These are phyloP conservation scores for Pholiota microspora DNA, from an alignment of 768 basidiomycete species.

Conservation along the genomic window DNA sequence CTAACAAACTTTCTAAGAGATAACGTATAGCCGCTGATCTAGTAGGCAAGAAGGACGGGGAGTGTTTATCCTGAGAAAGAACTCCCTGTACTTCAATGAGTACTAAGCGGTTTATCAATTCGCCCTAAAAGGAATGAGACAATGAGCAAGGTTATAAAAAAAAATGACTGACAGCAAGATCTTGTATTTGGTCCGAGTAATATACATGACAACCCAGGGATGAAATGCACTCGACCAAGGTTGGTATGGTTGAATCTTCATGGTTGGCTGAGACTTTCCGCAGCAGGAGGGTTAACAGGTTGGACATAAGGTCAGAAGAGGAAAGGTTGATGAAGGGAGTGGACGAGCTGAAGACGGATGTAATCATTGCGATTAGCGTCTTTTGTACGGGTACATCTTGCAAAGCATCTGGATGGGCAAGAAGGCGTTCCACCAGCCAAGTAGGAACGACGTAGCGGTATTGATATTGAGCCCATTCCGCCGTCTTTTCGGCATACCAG, in stretches of 20 bases:
- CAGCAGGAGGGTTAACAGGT: constrained; percentile 69
- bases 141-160: neutral
- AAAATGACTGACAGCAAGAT: constrained; percentile 57
- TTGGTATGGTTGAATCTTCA: constrained; percentile 62
- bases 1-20: constrained; percentile 66
- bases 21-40: constrained; percentile 69
- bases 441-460: constrained; percentile 91
- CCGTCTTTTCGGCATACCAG: constrained; percentile 76
- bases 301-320: constrained; percentile 84
- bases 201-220: constrained; percentile 90
- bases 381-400: constrained; percentile 49
- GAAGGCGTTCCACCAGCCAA: constrained; percentile 74
- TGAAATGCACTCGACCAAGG: constrained; percentile 73
- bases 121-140: constrained; percentile 42
- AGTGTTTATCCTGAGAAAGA: constrained; percentile 32
- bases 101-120: constrained; percentile 73
- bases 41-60: constrained; percentile 26
- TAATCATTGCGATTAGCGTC: constrained; percentile 75
- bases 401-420: constrained; percentile 55
- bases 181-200: constrained; percentile 95
- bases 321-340: constrained; percentile 87
- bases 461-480: constrained; percentile 91
- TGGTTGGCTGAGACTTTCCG: constrained; percentile 63
- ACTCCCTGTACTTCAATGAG: constrained; percentile 67
- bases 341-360: constrained; percentile 77